These are phyloP conservation scores for Hypoxylon perforatum DNA, from an alignment of 495 filamentous ascomycete species.

Conservation along the genomic window DNA sequence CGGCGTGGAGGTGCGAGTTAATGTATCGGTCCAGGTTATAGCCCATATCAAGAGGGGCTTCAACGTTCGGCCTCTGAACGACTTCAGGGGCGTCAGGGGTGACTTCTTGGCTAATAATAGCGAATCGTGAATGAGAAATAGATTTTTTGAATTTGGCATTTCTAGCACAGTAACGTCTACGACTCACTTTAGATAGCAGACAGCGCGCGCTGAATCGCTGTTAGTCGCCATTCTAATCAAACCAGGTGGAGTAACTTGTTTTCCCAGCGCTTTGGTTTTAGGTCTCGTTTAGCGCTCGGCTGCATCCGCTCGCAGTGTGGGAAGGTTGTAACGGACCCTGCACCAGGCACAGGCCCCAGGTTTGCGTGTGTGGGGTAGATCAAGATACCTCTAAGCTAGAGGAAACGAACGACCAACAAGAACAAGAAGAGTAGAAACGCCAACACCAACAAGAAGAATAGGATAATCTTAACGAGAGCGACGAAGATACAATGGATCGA, in stretches of 20 bases:
- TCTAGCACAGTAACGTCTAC: too few species aligned
- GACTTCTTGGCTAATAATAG: constrained; percentile 24
- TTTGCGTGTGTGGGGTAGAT: constrained; percentile 33
- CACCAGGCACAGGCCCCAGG: neutral
- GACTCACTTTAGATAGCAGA: constrained; percentile 43
- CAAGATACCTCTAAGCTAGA: neutral
- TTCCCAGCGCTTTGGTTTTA: constrained; percentile 35
- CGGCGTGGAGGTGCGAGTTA: constrained; percentile 43
- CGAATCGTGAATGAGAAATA: neutral
- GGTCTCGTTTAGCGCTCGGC: constrained; percentile 38
- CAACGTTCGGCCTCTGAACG: constrained; percentile 30
- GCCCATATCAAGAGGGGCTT: constrained; percentile 38
- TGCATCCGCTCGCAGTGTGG: constrained; percentile 33
- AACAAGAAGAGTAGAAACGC: constrained; percentile 15
- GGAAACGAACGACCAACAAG: neutral
- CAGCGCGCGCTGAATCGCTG: constrained; percentile 38
- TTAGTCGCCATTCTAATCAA: constrained; percentile 35
- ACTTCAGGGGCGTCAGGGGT: constrained; percentile 20
- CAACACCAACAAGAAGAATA: constrained; percentile 5
- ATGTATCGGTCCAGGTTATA: constrained; percentile 45
- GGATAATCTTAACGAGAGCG: neutral
- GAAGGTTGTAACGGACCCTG: constrained; percentile 25
- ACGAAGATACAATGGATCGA: neutral
- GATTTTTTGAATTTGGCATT: too few species aligned
- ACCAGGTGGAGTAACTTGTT: constrained; percentile 20